Evolutionary conservation across 768 basidiomycete genomes (phyloP).

Genomic region (Pleurotus tuoliensis): DNA sequence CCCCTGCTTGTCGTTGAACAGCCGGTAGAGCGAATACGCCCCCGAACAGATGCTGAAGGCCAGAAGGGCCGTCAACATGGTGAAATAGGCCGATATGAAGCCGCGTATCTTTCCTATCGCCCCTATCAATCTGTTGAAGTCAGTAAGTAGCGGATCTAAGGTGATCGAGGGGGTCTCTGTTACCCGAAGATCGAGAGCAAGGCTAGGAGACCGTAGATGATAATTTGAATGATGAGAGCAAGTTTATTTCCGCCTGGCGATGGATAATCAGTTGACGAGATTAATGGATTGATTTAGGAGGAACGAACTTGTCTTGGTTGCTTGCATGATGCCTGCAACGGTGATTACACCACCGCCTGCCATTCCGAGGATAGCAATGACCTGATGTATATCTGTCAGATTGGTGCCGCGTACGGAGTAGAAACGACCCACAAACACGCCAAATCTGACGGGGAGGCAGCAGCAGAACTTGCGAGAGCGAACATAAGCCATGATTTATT

Average conservation of each 20-base stretch:
- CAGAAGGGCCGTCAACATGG: conserved; percentile 37
- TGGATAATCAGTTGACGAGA: conserved; percentile 1
- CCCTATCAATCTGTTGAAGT: conserved; percentile 34
- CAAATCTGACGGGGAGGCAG: conserved; percentile 47
- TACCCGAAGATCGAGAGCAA: conserved; percentile 44
- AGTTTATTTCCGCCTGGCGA: conserved; percentile 32
- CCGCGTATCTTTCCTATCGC: conserved; percentile 35
- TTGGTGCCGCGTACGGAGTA: neutral
- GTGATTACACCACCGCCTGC: conserved; percentile 37
- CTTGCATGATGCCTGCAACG: conserved; percentile 32
- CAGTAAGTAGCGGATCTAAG: neutral
- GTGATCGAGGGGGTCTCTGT: conserved; percentile 3
- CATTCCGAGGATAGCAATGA: conserved; percentile 42
- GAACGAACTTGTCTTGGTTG: conserved; percentile 26
- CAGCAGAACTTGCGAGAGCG: conserved; percentile 43
- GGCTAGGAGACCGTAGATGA: conserved; percentile 37
- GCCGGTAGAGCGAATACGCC: conserved; percentile 38
- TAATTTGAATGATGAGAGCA: conserved; percentile 36
- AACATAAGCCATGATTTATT: conserved; percentile 30
- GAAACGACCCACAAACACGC: conserved; percentile 36
- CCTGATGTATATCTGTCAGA: conserved; percentile 17
- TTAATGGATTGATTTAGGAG: neutral
- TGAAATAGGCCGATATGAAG: conserved; percentile 40
- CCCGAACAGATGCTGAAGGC: conserved; percentile 42
- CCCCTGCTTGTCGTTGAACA: conserved; percentile 36